Conservation (phyloP, 495 filamentous ascomycete genomes). For the Penicillium coffeae region DNA sequence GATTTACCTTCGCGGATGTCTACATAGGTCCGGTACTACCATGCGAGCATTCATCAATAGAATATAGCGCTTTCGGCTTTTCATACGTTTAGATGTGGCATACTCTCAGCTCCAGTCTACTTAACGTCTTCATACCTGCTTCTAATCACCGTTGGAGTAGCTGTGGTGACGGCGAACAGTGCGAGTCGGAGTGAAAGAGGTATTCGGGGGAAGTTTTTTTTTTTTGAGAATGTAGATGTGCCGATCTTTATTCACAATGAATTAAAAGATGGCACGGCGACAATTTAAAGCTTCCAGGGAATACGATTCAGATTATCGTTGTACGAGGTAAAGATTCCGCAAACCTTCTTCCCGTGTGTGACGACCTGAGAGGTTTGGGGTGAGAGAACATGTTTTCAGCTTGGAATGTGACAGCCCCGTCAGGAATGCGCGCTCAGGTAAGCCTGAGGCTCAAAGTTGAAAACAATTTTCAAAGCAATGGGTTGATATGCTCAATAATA, state of each 20-base stretch:
- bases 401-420: background rate
- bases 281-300: conserved; percentile 4
- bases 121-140: too few species aligned
- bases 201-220: too few species aligned
- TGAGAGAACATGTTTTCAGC: background rate
- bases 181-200: conserved; percentile 4
- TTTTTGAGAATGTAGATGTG: conserved; percentile 8
- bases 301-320: background rate
- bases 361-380: background rate
- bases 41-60: too few species aligned
- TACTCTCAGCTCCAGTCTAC: too few species aligned
- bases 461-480: too few species aligned
- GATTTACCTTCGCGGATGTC: too few species aligned
- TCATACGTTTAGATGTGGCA: too few species aligned
- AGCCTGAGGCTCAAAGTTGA: too few species aligned
- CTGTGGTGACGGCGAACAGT: conserved; percentile 1
- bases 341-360: background rate
- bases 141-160: too few species aligned
- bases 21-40: too few species aligned
- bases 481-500: too few species aligned
- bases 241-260: conserved; percentile 2
- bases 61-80: too few species aligned
- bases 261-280: conserved; percentile 1
- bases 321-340: background rate
- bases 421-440: background rate